Conservation (phyloP, 352 stramenopile genomes). For the Globisporangium polare region DNA sequence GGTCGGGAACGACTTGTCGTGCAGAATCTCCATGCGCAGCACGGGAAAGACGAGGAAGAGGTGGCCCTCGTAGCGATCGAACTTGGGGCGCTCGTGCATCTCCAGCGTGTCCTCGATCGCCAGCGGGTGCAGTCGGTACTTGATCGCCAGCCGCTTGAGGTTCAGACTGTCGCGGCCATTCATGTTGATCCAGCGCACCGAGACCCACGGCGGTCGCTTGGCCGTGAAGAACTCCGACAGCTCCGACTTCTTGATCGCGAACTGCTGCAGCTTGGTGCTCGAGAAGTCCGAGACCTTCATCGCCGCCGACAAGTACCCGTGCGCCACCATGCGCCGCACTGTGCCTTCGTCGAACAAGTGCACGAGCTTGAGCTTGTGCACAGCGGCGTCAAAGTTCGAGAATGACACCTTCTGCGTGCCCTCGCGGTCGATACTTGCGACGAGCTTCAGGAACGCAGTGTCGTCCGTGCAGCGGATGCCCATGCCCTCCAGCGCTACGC, state of each 20-base stretch:
- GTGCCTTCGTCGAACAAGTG: conserved; percentile 80
- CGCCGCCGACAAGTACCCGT: conserved; percentile 42
- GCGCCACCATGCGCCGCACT: conserved; percentile 48
- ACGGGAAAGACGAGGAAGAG: conserved; percentile 83
- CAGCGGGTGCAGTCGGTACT: conserved; percentile 82
- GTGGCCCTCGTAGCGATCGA: conserved; percentile 82
- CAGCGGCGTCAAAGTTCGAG: conserved; percentile 70
- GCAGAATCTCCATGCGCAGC: conserved; percentile 60
- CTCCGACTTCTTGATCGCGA: conserved; percentile 41
- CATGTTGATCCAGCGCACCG: conserved; percentile 86
- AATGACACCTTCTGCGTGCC: conserved; percentile 45
- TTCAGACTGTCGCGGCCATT: conserved; percentile 74
- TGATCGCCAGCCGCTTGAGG: conserved; percentile 85
- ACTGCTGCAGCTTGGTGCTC: conserved; percentile 63
- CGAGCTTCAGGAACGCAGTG: conserved; percentile 64
- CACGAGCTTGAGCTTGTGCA: conserved; percentile 86
- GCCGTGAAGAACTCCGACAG: conserved; percentile 74
- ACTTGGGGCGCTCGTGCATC: conserved; percentile 83
- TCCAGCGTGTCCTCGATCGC: conserved; percentile 86
- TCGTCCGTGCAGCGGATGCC: conserved; percentile 72
- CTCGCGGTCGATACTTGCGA: conserved; percentile 61
- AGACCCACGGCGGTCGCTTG: conserved; percentile 72
- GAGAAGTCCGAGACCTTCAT: conserved; percentile 84
- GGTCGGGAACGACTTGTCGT: conserved; percentile 27
- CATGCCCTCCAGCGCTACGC: conserved; percentile 52